Evolutionary conservation across 345 rosid genomes (phyloP).

Genomic region (Lagerstroemia speciosa): DNA sequence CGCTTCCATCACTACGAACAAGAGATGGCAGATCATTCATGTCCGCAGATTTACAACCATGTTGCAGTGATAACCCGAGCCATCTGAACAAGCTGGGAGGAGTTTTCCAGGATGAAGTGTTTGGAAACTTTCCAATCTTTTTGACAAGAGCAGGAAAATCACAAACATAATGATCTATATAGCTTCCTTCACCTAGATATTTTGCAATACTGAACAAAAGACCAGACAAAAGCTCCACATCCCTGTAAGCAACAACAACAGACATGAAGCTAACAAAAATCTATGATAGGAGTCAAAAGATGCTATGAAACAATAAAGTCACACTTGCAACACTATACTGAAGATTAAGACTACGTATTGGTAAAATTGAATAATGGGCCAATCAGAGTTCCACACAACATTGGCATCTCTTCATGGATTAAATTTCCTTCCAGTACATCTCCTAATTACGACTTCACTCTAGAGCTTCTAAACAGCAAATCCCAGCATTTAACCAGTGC

Average conservation of each 20-base stretch:
- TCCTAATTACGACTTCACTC: neutral
- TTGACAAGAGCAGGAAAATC: conserved; percentile 72
- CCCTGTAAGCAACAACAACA: conserved; percentile 36
- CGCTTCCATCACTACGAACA: conserved; percentile 54
- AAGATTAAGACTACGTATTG: neutral
- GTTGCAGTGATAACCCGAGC: conserved; percentile 72
- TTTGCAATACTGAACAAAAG: conserved; percentile 62
- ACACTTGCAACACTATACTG: neutral
- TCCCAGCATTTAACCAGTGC: neutral
- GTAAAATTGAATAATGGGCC: neutral
- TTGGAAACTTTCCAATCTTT: conserved; percentile 23
- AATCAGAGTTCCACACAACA: neutral
- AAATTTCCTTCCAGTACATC: neutral
- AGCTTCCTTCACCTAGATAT: conserved; percentile 63
- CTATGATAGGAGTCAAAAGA: neutral
- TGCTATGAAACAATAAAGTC: neutral
- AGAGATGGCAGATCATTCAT: conserved; percentile 62
- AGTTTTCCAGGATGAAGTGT: conserved; percentile 33
- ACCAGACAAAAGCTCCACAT: conserved; percentile 66
- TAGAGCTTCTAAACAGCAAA: neutral
- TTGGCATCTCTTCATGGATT: neutral
- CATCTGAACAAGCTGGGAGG: conserved; percentile 83
- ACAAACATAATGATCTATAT: conserved; percentile 74
- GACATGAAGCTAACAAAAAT: neutral
- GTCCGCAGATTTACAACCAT: conserved; percentile 47